Percentiles rank a stretch among this genome's conserved stretches.
These are phyloP conservation scores for Trichoderma arundinaceum DNA, from an alignment of 2,329 filamentous ascomycete genomes.

Conservation along the genomic window DNA sequence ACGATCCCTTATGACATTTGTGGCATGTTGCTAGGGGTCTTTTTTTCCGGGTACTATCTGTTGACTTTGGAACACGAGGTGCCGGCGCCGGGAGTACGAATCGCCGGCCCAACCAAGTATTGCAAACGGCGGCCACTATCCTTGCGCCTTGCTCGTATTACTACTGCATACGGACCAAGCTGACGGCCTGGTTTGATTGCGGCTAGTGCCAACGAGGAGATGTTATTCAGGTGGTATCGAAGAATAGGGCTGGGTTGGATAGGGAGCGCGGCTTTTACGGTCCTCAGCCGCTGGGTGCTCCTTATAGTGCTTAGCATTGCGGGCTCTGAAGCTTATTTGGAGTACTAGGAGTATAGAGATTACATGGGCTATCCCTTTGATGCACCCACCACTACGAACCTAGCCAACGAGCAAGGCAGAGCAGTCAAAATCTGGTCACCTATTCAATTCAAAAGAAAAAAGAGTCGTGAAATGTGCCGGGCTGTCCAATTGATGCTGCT, in stretches of 20 bases:
- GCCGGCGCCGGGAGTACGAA: slow-evolving; percentile 33
- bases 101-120: slow-evolving; percentile 27
- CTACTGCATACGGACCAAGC: slow-evolving; percentile 16
- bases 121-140: not conserved
- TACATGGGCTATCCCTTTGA: no score
- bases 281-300: not conserved
- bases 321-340: not conserved
- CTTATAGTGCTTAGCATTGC: not conserved
- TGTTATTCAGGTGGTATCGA: slow-evolving; percentile 12
- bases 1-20: slow-evolving; percentile 32
- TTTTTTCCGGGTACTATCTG: not conserved
- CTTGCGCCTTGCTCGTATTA: slow-evolving; percentile 19
- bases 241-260: slow-evolving; percentile 2
- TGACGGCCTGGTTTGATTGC: not conserved
- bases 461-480: slow-evolving; percentile 41
- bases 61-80: slow-evolving; percentile 28
- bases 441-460: not conserved
- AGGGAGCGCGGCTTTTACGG: not conserved
- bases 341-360: no score
- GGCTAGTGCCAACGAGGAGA: slow-evolving; percentile 23
- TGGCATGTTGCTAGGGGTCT: slow-evolving; percentile 28
- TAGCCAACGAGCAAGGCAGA: not conserved
- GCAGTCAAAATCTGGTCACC: not conserved
- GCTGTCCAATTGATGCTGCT: slow-evolving; percentile 38
- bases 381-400: no score